phyloP scores from a whole-genome alignment of 2,329 filamentous ascomycete species.

The Ophiosphaerella herpotricha region DNA sequence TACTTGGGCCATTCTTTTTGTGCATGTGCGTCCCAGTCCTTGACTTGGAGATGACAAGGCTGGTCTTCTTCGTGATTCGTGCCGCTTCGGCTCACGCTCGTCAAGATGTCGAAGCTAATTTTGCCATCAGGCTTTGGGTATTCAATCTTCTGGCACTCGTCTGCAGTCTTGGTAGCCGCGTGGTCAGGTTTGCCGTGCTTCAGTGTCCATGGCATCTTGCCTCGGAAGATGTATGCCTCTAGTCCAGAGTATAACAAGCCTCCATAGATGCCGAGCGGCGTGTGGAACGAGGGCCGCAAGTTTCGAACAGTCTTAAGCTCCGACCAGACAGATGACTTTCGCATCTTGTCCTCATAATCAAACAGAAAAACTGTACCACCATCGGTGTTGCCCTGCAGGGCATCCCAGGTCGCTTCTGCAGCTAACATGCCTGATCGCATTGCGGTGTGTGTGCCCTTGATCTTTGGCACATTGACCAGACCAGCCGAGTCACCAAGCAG shows the following conservation, averaged over 20 bases:
- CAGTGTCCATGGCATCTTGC: slow-evolving; percentile 87
- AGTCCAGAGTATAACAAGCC: slow-evolving; percentile 91
- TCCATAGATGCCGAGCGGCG: slow-evolving; percentile 82
- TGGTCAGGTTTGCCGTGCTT: slow-evolving; percentile 81
- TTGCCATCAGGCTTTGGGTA: slow-evolving; percentile 97
- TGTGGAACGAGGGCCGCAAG: slow-evolving; percentile 95
- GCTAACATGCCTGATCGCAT: slow-evolving; percentile 98
- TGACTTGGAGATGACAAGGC: slow-evolving; percentile 91
- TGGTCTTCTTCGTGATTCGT: slow-evolving; percentile 99
- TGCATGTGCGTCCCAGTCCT: slow-evolving; percentile 92
- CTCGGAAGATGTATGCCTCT: slow-evolving; percentile 85
- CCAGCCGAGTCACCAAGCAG: slow-evolving; percentile 95
- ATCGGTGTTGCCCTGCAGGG: slow-evolving; percentile 62
- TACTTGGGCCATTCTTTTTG: slow-evolving; percentile 81
- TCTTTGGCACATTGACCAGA: slow-evolving; percentile 96
- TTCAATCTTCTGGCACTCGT: slow-evolving; percentile 83
- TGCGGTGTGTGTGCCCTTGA: slow-evolving; percentile 97
- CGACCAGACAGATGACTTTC: slow-evolving; percentile 87
- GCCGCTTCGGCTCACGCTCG: slow-evolving; percentile 90
- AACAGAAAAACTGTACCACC: slow-evolving; percentile 84
- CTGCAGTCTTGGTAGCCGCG: slow-evolving; percentile 77
- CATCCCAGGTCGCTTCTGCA: slow-evolving; percentile 84
- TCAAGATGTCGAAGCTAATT: slow-evolving; percentile 94
- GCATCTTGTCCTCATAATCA: slow-evolving; percentile 88
- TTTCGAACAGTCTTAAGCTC: slow-evolving; percentile 95